A percentile compares a stretch with the other conserved stretches of the same genome.
phyloP scores from a whole-genome alignment of 345 rosid species.

The Adansonia digitata region DNA sequence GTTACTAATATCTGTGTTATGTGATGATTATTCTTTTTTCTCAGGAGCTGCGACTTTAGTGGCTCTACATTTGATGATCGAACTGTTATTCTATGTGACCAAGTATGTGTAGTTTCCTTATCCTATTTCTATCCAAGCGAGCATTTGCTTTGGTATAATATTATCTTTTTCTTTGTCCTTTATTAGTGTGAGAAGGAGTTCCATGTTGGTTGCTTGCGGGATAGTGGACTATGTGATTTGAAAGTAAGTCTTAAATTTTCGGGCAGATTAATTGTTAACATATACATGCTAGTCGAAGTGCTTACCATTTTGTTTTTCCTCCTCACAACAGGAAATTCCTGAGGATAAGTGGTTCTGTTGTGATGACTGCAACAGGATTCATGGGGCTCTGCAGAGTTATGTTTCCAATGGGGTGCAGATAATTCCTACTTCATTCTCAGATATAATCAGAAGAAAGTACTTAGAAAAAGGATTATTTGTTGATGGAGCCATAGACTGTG shows the following conservation, averaged over 20 bases:
- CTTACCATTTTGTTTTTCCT: slow-evolving; percentile 13
- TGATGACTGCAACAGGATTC: slow-evolving; percentile 68
- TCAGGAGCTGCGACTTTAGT: slow-evolving; percentile 81
- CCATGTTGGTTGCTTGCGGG: slow-evolving; percentile 89
- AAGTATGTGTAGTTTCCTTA: slow-evolving; percentile 42
- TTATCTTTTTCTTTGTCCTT: slow-evolving; percentile 15
- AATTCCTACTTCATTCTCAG: slow-evolving; percentile 44
- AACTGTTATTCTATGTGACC: slow-evolving; percentile 93
- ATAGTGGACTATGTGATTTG: slow-evolving; percentile 65
- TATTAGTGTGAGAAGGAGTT: slow-evolving; percentile 94
- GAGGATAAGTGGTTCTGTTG: slow-evolving; percentile 88
- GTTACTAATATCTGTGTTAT: slow-evolving; percentile 6
- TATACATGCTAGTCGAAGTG: slow-evolving; percentile 10
- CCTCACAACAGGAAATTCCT: slow-evolving; percentile 64
- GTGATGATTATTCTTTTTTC: slow-evolving; percentile 13
- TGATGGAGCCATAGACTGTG: slow-evolving; percentile 37
- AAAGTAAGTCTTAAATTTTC: slow-evolving; percentile 52
- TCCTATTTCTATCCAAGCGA: slow-evolving; percentile 4
- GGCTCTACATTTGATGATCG: slow-evolving; percentile 64
- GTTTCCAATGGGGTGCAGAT: slow-evolving; percentile 59
- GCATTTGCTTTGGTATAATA: background rate
- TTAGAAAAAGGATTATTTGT: slow-evolving; percentile 60
- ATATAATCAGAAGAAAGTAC: slow-evolving; percentile 60
- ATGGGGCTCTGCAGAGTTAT: slow-evolving; percentile 49
- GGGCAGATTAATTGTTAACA: slow-evolving; percentile 1